These are phyloP conservation scores for Saturnispora kantuleensis DNA, from an alignment of 805 yeast genomes.

Conservation along the genomic window DNA sequence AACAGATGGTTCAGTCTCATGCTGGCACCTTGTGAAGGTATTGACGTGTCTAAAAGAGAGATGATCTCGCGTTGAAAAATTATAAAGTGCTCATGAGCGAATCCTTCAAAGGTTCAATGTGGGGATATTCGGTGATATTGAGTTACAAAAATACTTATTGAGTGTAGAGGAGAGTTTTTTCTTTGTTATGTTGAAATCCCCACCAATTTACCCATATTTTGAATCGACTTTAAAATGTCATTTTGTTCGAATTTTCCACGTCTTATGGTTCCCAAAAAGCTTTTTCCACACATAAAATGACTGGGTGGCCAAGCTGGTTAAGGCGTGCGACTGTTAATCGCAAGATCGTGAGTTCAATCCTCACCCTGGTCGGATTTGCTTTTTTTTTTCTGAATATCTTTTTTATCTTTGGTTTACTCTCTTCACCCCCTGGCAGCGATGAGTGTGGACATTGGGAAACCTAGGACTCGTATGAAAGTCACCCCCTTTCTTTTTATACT, in stretches of 20 bases:
- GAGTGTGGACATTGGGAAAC: not conserved
- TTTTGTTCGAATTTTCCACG: too few species aligned
- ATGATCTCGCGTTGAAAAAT: not conserved
- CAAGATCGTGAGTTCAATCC: constrained; percentile 56
- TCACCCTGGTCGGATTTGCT: constrained; percentile 39
- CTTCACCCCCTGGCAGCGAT: not conserved
- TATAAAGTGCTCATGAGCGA: not conserved
- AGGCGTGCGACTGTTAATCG: constrained; percentile 59
- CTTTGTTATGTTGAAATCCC: too few species aligned
- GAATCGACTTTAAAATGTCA: too few species aligned
- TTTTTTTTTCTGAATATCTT: not conserved
- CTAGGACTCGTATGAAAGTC: too few species aligned
- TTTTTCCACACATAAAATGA: constrained; percentile 17
- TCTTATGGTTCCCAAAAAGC: too few species aligned
- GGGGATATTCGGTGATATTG: too few species aligned
- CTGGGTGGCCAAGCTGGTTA: constrained; percentile 52
- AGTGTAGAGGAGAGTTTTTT: too few species aligned
- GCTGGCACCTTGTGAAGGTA: not conserved
- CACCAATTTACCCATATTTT: too few species aligned
- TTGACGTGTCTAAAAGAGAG: not conserved
- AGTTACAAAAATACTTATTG: too few species aligned
- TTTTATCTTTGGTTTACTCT: not conserved
- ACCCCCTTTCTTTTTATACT: too few species aligned
- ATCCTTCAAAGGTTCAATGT: too few species aligned
- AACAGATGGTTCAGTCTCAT: too few species aligned